Evolutionary conservation across 169 alveolate species (phyloP), one percentile per base, ranked within the genome.

Genomic region (Eimeria mitis): DNA sequence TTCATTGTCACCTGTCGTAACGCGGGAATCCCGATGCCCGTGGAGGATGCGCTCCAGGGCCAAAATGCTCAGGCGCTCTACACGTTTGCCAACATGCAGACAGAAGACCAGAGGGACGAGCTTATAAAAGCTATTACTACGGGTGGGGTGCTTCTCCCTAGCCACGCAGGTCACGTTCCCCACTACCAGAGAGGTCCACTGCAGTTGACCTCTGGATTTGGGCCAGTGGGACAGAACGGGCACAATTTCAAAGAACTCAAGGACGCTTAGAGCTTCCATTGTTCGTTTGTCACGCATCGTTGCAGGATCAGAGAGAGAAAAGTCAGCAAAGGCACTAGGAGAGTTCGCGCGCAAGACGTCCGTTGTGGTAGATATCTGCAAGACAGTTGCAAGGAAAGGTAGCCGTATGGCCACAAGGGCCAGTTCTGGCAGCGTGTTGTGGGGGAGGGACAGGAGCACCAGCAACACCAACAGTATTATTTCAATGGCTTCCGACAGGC

Each of bases 1-100:
- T 84, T 94, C 61, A 65, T 94, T 54, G 79, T 44, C 44, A 34
- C 83, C 42, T 94, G 96, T 81, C 96, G 96, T 28, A 89, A 83
- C 52, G 94, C 83, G 16, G 94, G 94, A 19, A 54, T 94, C 9
- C 81, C 75, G 83, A 94, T 94, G 96, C 96, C 96, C 23, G 71
- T 94, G 49, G 78, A 61, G 16, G 96, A 81, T 44, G 94, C 94
- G 52, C 52, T 94, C 37, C 94, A 87, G 81, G 94, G 94, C 7
- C 47, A 63, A 13, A 87, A 87, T 42, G 94, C 94, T 14, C 94
- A 87, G 68, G 94, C 94, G 34, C 65, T 87, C 2, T 87, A 87
- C 81, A 65, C 84, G 16, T 70, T 25, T 4, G 84, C 71, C 34
- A 61, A 87, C 65, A 87, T 87, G 94, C 54, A 31, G n/a, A 87